Conservation (phyloP, 2,329 filamentous ascomycete species). For the Aspergillus brasiliensis region DNA sequence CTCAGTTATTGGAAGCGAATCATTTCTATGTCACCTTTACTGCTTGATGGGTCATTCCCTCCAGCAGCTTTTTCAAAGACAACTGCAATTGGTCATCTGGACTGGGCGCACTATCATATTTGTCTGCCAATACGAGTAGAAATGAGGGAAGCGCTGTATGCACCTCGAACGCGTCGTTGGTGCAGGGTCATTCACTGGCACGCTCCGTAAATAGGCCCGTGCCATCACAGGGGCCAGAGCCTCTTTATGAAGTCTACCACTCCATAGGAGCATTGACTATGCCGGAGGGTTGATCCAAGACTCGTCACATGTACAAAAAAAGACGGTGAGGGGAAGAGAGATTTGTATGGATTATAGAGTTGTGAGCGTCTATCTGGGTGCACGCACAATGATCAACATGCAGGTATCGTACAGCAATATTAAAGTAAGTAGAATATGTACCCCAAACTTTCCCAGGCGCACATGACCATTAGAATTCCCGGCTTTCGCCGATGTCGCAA, state of each 20-base stretch:
- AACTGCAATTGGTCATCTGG: neutral
- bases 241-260: neutral
- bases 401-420: neutral
- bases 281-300: constrained; percentile 1
- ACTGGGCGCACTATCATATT: neutral
- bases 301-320: constrained; percentile 9
- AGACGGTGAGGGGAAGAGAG: constrained; percentile 6
- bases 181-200: neutral
- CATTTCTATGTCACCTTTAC: neutral
- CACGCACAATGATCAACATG: constrained; percentile 3
- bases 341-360: neutral
- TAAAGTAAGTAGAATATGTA: neutral
- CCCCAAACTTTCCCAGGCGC: neutral
- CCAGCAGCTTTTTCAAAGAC: neutral
- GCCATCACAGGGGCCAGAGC: neutral
- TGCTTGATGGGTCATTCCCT: neutral
- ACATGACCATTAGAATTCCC: constrained; percentile 62
- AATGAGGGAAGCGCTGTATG: neutral
- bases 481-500: constrained; percentile 81
- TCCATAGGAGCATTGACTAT: neutral
- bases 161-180: neutral
- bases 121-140: neutral
- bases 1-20: neutral
- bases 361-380: neutral
- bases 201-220: neutral